Evolutionary conservation across 257 asterid species (phyloP).

Genomic region (Perilla frutescens): DNA sequence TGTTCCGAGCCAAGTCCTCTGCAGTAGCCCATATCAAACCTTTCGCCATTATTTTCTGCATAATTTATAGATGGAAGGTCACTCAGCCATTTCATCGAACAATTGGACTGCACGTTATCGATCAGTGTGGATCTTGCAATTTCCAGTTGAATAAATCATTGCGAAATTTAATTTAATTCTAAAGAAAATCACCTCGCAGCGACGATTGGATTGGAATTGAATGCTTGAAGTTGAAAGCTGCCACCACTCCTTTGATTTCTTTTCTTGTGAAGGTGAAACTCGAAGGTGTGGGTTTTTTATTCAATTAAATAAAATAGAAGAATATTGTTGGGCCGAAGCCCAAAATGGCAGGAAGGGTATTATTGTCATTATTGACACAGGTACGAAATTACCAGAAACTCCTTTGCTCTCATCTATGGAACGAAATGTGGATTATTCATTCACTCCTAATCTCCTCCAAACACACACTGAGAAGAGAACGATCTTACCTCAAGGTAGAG

Average conservation of each 20-base stretch:
- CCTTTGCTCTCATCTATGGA: not conserved
- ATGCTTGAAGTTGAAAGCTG: not conserved
- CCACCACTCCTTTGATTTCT: not conserved
- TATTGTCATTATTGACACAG: not conserved
- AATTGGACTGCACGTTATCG: not conserved
- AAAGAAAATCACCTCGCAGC: conserved; percentile 1
- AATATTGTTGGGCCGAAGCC: not conserved
- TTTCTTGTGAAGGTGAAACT: not conserved
- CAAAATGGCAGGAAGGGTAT: not conserved
- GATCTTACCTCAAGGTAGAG: conserved; percentile 15
- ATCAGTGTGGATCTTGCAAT: not conserved
- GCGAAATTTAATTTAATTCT: not conserved
- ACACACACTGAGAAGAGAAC: not conserved
- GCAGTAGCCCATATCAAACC: conserved; percentile 89
- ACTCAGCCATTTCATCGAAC: conserved; percentile 42
- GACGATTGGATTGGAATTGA: conserved; percentile 10
- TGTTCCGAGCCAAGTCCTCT: conserved; percentile 72
- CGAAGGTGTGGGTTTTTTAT: too few species aligned
- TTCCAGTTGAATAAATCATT: not conserved
- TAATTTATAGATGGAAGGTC: not conserved
- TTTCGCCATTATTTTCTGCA: conserved; percentile 52
- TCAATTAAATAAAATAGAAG: not conserved
- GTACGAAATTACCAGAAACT: not conserved
- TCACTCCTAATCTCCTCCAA: not conserved
- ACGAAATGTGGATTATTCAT: not conserved